Evolutionary conservation across 768 basidiomycete genomes (phyloP).

Genomic region (Amanita muscaria): DNA sequence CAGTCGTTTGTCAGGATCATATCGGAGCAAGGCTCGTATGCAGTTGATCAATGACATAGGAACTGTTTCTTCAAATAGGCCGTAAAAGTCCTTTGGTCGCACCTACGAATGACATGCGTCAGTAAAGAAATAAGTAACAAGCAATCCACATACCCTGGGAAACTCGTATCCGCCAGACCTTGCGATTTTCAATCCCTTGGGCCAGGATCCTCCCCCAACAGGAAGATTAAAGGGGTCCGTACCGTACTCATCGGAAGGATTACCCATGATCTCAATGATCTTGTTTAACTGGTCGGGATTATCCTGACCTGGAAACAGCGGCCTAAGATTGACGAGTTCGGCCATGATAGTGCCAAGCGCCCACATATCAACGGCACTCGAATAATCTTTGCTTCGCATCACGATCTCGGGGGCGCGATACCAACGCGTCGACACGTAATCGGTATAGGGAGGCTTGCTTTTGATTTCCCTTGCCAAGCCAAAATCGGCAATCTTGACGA

Average conservation of each 20-base stretch:
- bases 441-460: slow-evolving; percentile 90
- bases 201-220: slow-evolving; percentile 86
- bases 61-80: slow-evolving; percentile 70
- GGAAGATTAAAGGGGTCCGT: slow-evolving; percentile 56
- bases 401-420: slow-evolving; percentile 98
- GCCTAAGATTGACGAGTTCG: slow-evolving; percentile 89
- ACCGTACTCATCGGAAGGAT: slow-evolving; percentile 81
- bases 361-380: slow-evolving; percentile 99
- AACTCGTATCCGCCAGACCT: slow-evolving; percentile 80
- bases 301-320: slow-evolving; percentile 88
- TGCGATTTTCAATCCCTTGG: slow-evolving; percentile 79
- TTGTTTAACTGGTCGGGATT: slow-evolving; percentile 88
- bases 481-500: slow-evolving; percentile 98
- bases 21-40: slow-evolving; percentile 85
- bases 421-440: slow-evolving; percentile 99
- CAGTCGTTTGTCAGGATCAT: slow-evolving; percentile 81
- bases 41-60: slow-evolving; percentile 82
- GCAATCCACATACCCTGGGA: slow-evolving; percentile 57
- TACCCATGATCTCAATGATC: slow-evolving; percentile 90
- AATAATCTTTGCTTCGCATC: slow-evolving; percentile 85
- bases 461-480: slow-evolving; percentile 88
- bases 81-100: slow-evolving; percentile 55
- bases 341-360: slow-evolving; percentile 98
- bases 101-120: slow-evolving; percentile 29
- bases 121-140: slow-evolving; percentile 1